A percentile compares a stretch with the other conserved stretches of the same genome.
Conservation (phyloP, 2,329 filamentous ascomycete species). For the Alternaria angustiovoidea region DNA sequence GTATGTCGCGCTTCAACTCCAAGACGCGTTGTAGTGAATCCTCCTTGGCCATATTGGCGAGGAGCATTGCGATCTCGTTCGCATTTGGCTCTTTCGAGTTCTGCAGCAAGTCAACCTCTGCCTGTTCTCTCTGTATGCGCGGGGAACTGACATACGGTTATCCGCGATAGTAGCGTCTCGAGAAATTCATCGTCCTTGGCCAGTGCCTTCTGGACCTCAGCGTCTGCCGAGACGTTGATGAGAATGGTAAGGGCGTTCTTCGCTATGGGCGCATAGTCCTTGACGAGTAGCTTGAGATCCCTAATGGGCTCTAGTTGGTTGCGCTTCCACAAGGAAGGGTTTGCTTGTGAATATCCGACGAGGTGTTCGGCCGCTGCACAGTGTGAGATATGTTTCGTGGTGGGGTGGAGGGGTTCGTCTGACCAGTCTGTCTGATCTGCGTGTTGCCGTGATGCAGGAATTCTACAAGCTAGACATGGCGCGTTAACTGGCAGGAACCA, state of each 20-base stretch:
- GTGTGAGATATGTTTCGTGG: conserved; percentile 27
- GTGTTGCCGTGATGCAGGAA: conserved; percentile 93
- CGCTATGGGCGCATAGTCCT: conserved; percentile 89
- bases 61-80: conserved; percentile 86
- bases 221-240: conserved; percentile 82
- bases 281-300: conserved; percentile 85
- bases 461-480: conserved; percentile 75
- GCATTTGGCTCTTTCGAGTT: conserved; percentile 79
- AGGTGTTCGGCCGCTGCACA: conserved; percentile 79
- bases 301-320: conserved; percentile 80
- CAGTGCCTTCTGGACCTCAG: conserved; percentile 75
- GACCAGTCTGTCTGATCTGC: conserved; percentile 83
- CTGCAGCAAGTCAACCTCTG: conserved; percentile 53
- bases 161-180: conserved; percentile 72
- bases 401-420: conserved; percentile 39
- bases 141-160: conserved; percentile 73
- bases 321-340: conserved; percentile 84
- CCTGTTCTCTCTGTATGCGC: background rate
- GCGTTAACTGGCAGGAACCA: background rate
- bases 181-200: conserved; percentile 83
- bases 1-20: conserved; percentile 70
- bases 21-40: conserved; percentile 75
- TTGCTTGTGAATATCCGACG: conserved; percentile 79
- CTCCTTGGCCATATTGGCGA: conserved; percentile 89
- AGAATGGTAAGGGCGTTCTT: conserved; percentile 91